Conservation (phyloP, 352 stramenopile genomes). For the Thraustochytrium striatum region DNA sequence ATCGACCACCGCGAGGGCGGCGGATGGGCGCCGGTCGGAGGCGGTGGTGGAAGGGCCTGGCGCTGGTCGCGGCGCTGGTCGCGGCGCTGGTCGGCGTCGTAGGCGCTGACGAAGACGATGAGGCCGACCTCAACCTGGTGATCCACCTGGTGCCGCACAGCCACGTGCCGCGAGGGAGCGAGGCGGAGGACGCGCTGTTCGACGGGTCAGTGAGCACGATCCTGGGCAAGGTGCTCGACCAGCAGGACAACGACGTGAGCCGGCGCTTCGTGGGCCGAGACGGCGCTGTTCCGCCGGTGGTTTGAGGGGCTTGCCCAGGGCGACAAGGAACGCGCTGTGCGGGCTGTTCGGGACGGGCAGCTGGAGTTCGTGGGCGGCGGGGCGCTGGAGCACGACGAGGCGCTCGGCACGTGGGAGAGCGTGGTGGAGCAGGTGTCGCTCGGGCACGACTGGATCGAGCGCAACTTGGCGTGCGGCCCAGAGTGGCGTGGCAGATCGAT, state of each 20-base stretch:
- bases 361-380: slow-evolving; percentile 91
- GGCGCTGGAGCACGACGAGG: slow-evolving; percentile 98
- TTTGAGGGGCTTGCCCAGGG: slow-evolving; percentile 78
- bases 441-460: slow-evolving; percentile 85
- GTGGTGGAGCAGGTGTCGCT: slow-evolving; percentile 97
- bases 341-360: slow-evolving; percentile 79
- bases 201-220: slow-evolving; percentile 80
- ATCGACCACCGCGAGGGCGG: not conserved
- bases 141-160: slow-evolving; percentile 93
- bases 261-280: slow-evolving; percentile 90
- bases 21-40: not conserved
- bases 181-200: not conserved
- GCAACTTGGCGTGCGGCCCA: slow-evolving; percentile 85
- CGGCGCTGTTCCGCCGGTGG: slow-evolving; percentile 91
- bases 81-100: not conserved
- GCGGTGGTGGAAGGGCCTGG: not conserved
- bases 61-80: not conserved
- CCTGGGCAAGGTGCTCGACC: slow-evolving; percentile 80
- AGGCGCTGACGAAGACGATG: not conserved
- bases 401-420: slow-evolving; percentile 85
- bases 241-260: slow-evolving; percentile 77
- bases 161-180: slow-evolving; percentile 60
- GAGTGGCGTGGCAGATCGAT: slow-evolving; percentile 95
- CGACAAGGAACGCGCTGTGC: slow-evolving; percentile 69
- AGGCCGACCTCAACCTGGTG: slow-evolving; percentile 73